Base-by-base conservation (phyloP, 768 basidiomycete species). In the Collybia sordida region DNA sequence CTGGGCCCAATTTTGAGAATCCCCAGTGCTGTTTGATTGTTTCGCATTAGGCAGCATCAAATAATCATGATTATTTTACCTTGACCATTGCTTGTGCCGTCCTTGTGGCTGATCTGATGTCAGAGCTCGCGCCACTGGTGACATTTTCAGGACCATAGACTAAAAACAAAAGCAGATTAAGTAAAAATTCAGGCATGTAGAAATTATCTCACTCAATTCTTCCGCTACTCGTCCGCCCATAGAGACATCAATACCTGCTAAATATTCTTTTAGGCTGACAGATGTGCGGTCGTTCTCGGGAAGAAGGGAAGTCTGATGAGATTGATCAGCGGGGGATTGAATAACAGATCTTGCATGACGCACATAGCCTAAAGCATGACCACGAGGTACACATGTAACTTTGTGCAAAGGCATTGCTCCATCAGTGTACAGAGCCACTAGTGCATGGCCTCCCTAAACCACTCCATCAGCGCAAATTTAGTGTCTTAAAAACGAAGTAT, bases 371-470 rank as follows among this genome's bases (percentile, higher is more conserved):
- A 98, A 78, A 18, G 94, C 89, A 63, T 96, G 90, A 22, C 97
- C 97, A 59, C 97, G 89, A 35, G 96, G 96, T 46, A 99, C 82
- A 65, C 96, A 97, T 21, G 96, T 98, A 27, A 98, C 96, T 73
- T 97, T 97, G 69, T 98, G 95, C 54, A 99, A 71, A 36, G 97
- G 97, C 82, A 94, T 93, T 37, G 95, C 93, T 43, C 95, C 96
- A 54, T 90, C 82, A 1, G 97, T 98, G 65, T 93, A 93, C 42
- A 98, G 73, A 5, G 96, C 94, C 21, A 94, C 86, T n/a, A 98
- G 78, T 23, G 95, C 93, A 66, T 98, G 94, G 28, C 93, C 94
- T 52, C 90, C 91, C 87, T 90, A 58, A 52, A 8, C 35, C 25
- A 21, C 35, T 22, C 37, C 14, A 38, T 43, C 35, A 47, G 41